Evolutionary conservation across 2,329 filamentous ascomycete species (phyloP), one percentile per base, ranked within the genome.

Genomic region (Colletotrichum theobromicola): DNA sequence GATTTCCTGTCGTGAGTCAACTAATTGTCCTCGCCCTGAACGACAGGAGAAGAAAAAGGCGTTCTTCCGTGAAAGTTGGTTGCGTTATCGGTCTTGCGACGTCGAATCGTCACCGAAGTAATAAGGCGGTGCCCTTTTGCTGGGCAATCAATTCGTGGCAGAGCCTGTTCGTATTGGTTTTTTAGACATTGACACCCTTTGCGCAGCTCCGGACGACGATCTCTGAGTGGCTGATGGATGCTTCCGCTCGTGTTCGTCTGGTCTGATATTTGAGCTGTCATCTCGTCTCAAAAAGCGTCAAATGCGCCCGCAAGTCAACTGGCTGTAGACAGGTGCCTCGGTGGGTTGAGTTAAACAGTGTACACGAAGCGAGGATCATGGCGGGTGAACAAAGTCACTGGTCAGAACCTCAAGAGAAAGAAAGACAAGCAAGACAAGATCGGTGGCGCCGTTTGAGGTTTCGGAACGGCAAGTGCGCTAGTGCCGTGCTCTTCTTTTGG

Each of bases 401-500:
- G 60, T 62, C 32, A 62, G 60, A 62, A 62, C 60, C 30, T 62
- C 34, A 34, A 35, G 30, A 62, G n/a, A 24, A 42, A 16, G 32
- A 18, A 62, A 62, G n/a, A 35, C 30, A 32, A 26, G 16, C 34
- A 63, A 64, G 35, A 64, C 61, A 64, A 42, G 15, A 67, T 67
- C 35, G 69, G 69, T 71, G 50, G 69, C 69, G 69, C 63, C 69
- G 63, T 67, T 60, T 67, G 53, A 34, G 50, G 62, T 58, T 67
- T 35, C 53, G 62, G 26, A 24, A 34, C 26, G 61, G 68, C 50
- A 70, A 46, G 62, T 50, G 30, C 46, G 32, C 24, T 58, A 32
- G 62, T 26, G 24, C 26, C 13, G 24, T 66, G 26, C 24, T 60
- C 18, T 60, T 60, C 12, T 28, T 46, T 28, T 66, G 24, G 5